phyloP scores from a whole-genome alignment of 2,329 filamentous ascomycete genomes.

The Paracoccidioides lutzii region DNA sequence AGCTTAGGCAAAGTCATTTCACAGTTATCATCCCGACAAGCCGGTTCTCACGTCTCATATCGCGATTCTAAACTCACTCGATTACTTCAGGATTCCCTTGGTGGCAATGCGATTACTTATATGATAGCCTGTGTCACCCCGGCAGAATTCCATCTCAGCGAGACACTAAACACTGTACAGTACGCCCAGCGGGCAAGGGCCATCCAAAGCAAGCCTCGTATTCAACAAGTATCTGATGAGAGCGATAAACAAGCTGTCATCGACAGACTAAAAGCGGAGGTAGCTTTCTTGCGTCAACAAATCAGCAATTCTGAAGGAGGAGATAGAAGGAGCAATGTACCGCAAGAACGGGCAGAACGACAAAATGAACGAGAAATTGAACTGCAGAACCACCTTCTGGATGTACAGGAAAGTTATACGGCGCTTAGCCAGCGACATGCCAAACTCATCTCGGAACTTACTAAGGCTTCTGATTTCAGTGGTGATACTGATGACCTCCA shows the following conservation, averaged over 20 bases:
- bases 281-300: slow-evolving; percentile 86
- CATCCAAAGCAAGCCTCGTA: slow-evolving; percentile 94
- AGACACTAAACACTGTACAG: slow-evolving; percentile 93
- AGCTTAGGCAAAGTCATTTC: slow-evolving; percentile 97
- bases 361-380: slow-evolving; percentile 76
- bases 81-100: slow-evolving; percentile 87
- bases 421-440: slow-evolving; percentile 84
- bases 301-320: slow-evolving; percentile 68
- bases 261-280: slow-evolving; percentile 83
- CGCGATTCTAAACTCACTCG: slow-evolving; percentile 95
- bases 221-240: slow-evolving; percentile 80
- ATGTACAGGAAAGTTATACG: slow-evolving; percentile 88
- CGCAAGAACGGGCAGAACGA: slow-evolving; percentile 62
- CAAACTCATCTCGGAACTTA: slow-evolving; percentile 88
- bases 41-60: slow-evolving; percentile 88
- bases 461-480: slow-evolving; percentile 60
- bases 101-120: slow-evolving; percentile 94
- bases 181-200: slow-evolving; percentile 92
- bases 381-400: slow-evolving; percentile 83
- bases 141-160: slow-evolving; percentile 91
- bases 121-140: slow-evolving; percentile 99
- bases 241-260: slow-evolving; percentile 89
- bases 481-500: slow-evolving; percentile 30
- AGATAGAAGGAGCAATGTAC: slow-evolving; percentile 40
- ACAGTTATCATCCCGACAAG: slow-evolving; percentile 79